Evolutionary conservation across 1,284 basidiomycete genomes (phyloP), one percentile per base, ranked within the genome.

Genomic region (Marasmius tenuissimus): DNA sequence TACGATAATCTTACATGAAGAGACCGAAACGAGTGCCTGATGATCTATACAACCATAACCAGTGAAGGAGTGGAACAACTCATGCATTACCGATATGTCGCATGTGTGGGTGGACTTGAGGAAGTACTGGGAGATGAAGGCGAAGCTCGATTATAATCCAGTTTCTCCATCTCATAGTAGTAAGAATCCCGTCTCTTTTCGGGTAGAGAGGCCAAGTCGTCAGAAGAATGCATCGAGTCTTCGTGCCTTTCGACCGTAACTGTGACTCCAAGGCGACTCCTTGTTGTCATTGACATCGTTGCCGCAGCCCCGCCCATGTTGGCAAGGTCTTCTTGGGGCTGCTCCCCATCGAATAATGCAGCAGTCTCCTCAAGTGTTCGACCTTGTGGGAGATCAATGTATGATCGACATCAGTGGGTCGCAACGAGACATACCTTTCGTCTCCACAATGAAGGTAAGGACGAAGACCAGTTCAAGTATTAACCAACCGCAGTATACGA

Each of bases 281-380:
- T 51, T 33, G 49, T 57, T 33, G 61, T 61, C 60, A 68, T 65
- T 16, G 72, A 77, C 71, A 81, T 79, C 4, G 81, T 81, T 12
- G 84, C 82, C 1, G 81, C 82, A 63, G 84, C 80, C 12, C 81
- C 82, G 53, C 78, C 83, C 71, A 77, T 79, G 48, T 76, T 73
- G 14, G 75, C 71, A 45, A 87, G 72, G 59, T 81, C 78, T 11
- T 77, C 73, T 34, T 77, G 76, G 45, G 75, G 74, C 42, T 81
- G 74, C 38, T 83, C 81, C 22, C 86, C 85, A 65, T 88, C 87
- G 65, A 88, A 89, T 18, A 89, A 71, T 4, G 81, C 81, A 1
- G 87, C 83, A 3, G 86, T 89, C 69, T 89, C 87, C 72, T 89
- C 88, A 27, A 88, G 76, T 1, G 87, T 88, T 34, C 83, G 80